These are phyloP conservation scores for Blepharisma stoltei DNA, from an alignment of 73 alveolate genomes.

Conservation along the genomic window DNA sequence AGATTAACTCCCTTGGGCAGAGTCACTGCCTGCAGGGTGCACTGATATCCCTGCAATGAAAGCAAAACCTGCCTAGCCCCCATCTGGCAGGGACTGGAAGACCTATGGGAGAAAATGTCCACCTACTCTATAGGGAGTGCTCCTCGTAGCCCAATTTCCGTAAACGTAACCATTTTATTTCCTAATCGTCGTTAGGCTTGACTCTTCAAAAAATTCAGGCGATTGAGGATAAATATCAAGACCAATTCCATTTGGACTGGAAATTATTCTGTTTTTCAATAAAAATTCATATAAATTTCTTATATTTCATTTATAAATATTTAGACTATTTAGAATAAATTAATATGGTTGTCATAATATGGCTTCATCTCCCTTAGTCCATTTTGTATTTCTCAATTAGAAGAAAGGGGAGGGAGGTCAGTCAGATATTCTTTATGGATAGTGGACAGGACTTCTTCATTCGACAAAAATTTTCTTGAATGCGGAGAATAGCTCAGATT, in stretches of 20 bases:
- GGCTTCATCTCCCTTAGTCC: not conserved
- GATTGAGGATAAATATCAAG: not conserved
- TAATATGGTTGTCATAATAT: not conserved
- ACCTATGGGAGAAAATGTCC: too few species aligned
- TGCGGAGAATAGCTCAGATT: not conserved
- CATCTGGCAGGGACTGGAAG: too few species aligned
- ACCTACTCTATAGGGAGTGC: too few species aligned
- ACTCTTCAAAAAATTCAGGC: too few species aligned
- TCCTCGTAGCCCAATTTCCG: too few species aligned
- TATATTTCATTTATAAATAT: not conserved
- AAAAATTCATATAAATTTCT: not conserved
- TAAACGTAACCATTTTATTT: too few species aligned
- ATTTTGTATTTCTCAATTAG: not conserved
- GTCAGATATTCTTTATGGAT: slow-evolving; percentile 12
- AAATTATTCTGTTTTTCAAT: not conserved
- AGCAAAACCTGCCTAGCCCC: too few species aligned
- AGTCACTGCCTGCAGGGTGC: too few species aligned
- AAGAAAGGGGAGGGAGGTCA: not conserved
- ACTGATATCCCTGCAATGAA: too few species aligned
- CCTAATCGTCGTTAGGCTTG: too few species aligned
- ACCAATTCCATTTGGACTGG: not conserved
- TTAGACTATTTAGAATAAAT: not conserved
- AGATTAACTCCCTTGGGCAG: too few species aligned
- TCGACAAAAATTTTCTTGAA: not conserved
- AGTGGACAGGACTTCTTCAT: not conserved